A percentile compares a stretch with the other conserved stretches of the same genome.
Conservation (phyloP, 805 yeast species). For the baker's yeast (Saccharomyces cerevisiae) region DNA sequence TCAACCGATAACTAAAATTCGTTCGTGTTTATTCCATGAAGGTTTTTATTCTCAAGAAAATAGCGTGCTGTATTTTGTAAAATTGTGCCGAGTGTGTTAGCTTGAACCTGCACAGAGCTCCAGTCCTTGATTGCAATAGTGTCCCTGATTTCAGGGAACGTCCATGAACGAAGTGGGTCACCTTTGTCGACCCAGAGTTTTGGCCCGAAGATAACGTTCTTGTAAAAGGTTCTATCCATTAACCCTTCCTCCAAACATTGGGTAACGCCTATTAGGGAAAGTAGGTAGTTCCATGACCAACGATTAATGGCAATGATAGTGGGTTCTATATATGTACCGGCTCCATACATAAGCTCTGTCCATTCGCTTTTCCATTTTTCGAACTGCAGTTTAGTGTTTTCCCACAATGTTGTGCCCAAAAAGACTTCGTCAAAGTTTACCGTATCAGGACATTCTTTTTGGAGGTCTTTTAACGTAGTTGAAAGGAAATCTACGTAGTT, state of each 20-base stretch:
- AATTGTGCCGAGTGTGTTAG: conserved; percentile 36
- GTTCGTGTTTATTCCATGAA: not conserved
- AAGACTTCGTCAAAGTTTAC: conserved; percentile 27
- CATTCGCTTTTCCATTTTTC: conserved; percentile 55
- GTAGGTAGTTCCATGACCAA: conserved; percentile 72
- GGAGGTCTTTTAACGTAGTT: conserved; percentile 39
- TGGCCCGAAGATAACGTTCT: conserved; percentile 63
- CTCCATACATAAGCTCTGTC: conserved; percentile 39
- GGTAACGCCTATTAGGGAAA: conserved; percentile 46
- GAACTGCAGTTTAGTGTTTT: conserved; percentile 39
- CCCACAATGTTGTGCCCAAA: conserved; percentile 33
- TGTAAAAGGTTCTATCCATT: conserved; percentile 52
- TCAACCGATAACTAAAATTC: not conserved
- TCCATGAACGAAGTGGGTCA: conserved; percentile 39
- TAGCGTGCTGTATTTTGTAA: conserved; percentile 12
- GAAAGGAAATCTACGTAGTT: conserved; percentile 39
- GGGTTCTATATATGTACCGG: conserved; percentile 51
- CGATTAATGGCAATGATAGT: conserved; percentile 62
- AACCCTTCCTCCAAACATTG: conserved; percentile 41
- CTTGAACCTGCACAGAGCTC: conserved; percentile 45
- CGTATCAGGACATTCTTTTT: conserved; percentile 13
- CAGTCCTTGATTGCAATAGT: conserved; percentile 44
- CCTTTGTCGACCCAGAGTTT: conserved; percentile 49
- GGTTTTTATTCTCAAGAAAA: not conserved
- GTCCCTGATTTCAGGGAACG: conserved; percentile 75